Evolutionary conservation across 768 basidiomycete species (phyloP).

Genomic region (Suillus luteus): DNA sequence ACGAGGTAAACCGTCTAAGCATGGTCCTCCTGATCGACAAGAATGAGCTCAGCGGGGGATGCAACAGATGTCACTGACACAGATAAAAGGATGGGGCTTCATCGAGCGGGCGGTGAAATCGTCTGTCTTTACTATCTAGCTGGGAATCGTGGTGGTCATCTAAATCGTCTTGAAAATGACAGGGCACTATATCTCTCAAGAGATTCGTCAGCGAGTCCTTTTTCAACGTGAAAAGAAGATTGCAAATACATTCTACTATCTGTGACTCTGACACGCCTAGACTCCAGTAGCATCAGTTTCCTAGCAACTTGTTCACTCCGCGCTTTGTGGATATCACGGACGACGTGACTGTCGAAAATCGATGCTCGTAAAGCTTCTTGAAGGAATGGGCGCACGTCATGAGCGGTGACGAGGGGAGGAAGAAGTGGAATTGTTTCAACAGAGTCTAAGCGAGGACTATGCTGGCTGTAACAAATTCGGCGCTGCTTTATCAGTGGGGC

Average conservation of each 20-base stretch:
- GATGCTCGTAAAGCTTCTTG: slow-evolving; percentile 66
- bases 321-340: slow-evolving; percentile 72
- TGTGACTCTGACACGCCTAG: slow-evolving; percentile 82
- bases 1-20: too few relatives aligned
- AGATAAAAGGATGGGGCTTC: too few relatives aligned
- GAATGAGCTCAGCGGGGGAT: too few relatives aligned
- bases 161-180: too few relatives aligned
- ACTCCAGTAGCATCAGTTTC: slow-evolving; percentile 73
- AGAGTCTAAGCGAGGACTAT: slow-evolving; percentile 80
- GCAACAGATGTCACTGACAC: too few relatives aligned
- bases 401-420: slow-evolving; percentile 85
- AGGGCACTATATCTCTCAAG: too few relatives aligned
- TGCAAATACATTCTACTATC: slow-evolving; percentile 87
- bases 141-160: too few relatives aligned
- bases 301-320: slow-evolving; percentile 76
- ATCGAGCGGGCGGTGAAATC: too few relatives aligned
- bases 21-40: too few relatives aligned
- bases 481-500: slow-evolving; percentile 55
- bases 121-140: too few relatives aligned
- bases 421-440: slow-evolving; percentile 82
- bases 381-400: slow-evolving; percentile 79
- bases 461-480: slow-evolving; percentile 75
- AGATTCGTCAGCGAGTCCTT: too few relatives aligned
- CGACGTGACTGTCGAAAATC: slow-evolving; percentile 67
- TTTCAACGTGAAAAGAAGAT: neutral